These are phyloP conservation scores for Mycogone perniciosa DNA, from an alignment of 2,329 filamentous ascomycete species.

Conservation along the genomic window DNA sequence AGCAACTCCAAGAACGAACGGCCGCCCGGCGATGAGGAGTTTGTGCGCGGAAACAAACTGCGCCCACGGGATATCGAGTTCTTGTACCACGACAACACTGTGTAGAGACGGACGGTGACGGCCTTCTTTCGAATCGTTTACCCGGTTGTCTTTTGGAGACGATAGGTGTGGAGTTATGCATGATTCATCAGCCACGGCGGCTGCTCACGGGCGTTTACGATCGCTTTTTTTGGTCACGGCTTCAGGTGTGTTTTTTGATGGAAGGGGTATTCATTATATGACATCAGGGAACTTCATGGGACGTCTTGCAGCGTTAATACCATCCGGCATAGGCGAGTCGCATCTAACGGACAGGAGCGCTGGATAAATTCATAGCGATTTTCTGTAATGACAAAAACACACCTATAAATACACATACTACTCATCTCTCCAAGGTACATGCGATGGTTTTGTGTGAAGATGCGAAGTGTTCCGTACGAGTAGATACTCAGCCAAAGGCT, in stretches of 20 bases:
- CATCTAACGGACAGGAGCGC: no score
- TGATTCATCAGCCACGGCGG: conserved; percentile 3
- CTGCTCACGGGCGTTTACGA: conserved; percentile 11
- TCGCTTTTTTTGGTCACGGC: neutral
- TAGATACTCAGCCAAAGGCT: no score
- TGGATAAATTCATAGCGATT: no score
- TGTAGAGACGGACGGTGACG: conserved; percentile 34
- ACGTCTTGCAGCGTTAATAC: no score
- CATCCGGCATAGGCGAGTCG: no score
- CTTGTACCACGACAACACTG: conserved; percentile 83
- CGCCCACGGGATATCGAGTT: conserved; percentile 88
- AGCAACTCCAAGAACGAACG: conserved; percentile 89
- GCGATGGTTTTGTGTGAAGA: no score
- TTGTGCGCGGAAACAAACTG: conserved; percentile 72
- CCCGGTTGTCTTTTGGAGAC: neutral
- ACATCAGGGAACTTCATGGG: no score
- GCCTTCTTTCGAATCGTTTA: neutral
- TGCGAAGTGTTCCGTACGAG: no score
- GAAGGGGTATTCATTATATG: no score
- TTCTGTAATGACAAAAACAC: no score
- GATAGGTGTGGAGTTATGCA: neutral
- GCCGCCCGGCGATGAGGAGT: conserved; percentile 83
- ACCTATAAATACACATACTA: no score
- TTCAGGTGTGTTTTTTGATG: neutral
- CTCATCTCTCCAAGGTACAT: no score